Evolutionary conservation across 1,284 basidiomycete genomes (phyloP).

Genomic region (Serendipita sp.): DNA sequence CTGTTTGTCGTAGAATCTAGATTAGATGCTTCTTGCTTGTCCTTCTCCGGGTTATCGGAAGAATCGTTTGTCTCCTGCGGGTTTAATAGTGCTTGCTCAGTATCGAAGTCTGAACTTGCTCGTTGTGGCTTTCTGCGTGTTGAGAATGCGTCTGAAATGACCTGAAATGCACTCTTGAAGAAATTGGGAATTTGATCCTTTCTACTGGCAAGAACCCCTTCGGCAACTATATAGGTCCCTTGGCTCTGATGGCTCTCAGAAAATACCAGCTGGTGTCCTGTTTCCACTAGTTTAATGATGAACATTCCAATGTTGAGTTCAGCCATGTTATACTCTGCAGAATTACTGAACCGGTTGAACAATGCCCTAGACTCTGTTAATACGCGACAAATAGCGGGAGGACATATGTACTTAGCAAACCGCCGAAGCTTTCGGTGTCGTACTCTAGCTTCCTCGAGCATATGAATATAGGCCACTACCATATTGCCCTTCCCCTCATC

Average conservation of each 20-base stretch:
- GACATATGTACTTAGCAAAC: constrained; percentile 58
- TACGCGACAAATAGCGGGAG: neutral
- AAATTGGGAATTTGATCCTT: constrained; percentile 72
- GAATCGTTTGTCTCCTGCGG: constrained; percentile 14
- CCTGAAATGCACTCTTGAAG: constrained; percentile 70
- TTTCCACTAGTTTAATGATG: constrained; percentile 66
- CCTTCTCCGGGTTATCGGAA: constrained; percentile 20
- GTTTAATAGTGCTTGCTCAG: neutral
- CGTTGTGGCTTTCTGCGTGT: neutral
- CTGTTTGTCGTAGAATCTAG: neutral
- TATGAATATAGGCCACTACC: neutral
- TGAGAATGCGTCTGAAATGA: neutral
- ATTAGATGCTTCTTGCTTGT: constrained; percentile 27
- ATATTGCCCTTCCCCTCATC: neutral
- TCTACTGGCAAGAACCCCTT: constrained; percentile 69
- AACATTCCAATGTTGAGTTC: constrained; percentile 68
- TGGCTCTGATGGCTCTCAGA: constrained; percentile 81
- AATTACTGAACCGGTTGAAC: constrained; percentile 86
- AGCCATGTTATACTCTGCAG: constrained; percentile 85
- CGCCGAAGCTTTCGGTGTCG: constrained; percentile 90
- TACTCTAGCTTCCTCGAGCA: constrained; percentile 84
- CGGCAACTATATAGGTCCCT: constrained; percentile 88
- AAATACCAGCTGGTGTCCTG: constrained; percentile 92
- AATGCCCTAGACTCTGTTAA: constrained; percentile 24
- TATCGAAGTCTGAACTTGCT: neutral